phyloP scores from a whole-genome alignment of 1,284 basidiomycete genomes.

The Sporisorium iseilematis-ciliati region DNA sequence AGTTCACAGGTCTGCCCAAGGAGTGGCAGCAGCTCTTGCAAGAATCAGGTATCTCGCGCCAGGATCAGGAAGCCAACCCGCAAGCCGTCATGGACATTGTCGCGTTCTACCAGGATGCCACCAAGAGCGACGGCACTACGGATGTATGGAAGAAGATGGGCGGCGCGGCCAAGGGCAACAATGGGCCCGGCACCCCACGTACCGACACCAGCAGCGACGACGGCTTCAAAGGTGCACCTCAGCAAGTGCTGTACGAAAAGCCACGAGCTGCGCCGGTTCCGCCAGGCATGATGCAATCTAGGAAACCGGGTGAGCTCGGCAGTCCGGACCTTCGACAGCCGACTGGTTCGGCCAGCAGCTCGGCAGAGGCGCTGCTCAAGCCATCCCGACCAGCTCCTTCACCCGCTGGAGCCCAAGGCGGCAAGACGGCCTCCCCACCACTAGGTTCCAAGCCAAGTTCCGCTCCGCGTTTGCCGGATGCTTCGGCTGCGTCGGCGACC shows the following conservation, averaged over 20 bases:
- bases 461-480: constrained; percentile 6
- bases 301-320: constrained; percentile 15
- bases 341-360: constrained; percentile 23
- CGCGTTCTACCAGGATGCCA: constrained; percentile 90
- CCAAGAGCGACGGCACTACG: constrained; percentile 64
- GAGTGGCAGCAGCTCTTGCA: constrained; percentile 99
- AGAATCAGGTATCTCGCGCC: constrained; percentile 92
- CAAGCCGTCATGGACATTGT: constrained; percentile 99
- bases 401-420: constrained; percentile 13
- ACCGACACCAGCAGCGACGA: constrained; percentile 47
- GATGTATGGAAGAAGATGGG: constrained; percentile 71
- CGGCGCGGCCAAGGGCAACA: constrained; percentile 53
- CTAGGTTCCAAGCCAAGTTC: constrained; percentile 18
- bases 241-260: constrained; percentile 51
- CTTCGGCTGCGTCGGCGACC: constrained; percentile 7
- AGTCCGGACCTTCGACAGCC: constrained; percentile 35
- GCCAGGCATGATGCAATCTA: constrained; percentile 32
- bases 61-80: constrained; percentile 97
- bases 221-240: constrained; percentile 21
- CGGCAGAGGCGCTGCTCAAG: constrained; percentile 40
- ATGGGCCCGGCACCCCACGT: constrained; percentile 35
- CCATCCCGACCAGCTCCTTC: constrained; percentile 55
- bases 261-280: constrained; percentile 54
- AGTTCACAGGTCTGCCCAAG: constrained; percentile 89
- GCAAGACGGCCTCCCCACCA: constrained; percentile 20